Evolutionary conservation across 192 early-diverging fungal genomes (phyloP), one percentile per base, ranked within the genome.

Genomic region (Allomyces javanicus): DNA sequence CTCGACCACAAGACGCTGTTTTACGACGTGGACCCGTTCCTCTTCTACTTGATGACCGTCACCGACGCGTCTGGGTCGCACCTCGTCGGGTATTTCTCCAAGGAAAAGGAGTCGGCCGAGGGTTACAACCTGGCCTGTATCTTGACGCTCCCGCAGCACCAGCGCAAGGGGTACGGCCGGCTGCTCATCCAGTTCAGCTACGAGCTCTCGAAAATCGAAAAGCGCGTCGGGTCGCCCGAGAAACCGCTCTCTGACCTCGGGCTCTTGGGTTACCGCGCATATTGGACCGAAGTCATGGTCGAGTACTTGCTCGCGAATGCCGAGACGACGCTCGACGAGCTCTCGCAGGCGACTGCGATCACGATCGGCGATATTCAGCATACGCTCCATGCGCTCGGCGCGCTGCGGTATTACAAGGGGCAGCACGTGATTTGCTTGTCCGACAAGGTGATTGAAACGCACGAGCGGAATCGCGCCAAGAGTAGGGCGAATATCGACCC

Each of bases 51-150:
- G 63, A 88, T 99, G 87, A 93, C 92, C 3, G 73, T 82, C 70
- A 81, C 83, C 62, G 94, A 97, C 70, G 86, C 88, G 26, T 72
- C 81, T 25, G 96, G 96, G 1, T 87, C 80, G 67, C 91, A 95
- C 71, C 73, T 97, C 33, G 86, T 99, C 65, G 96, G 96, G 9
- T 99, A 99, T 73, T 99, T 99, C 73, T 94, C 91, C 63, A 99
- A 99, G 73, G 96, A 99, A 70, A 99, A 99, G 77, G 94, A 95
- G 71, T 92, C 89, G 1, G 77, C 86, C 1, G 92, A 96, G 64
- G 90, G 92, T 64, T 99, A 96, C 79, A 99, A 99, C 74, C 78
- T 99, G 24, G 94, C 96, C 0, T 99, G 96, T 77, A 99, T 99
- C 67, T 72, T 99, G 64, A 99, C 96, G 12, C 79, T 99, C 66